phyloP scores from a whole-genome alignment of 2,329 filamentous ascomycete species.

The Neofusicoccum kwambonambiense region DNA sequence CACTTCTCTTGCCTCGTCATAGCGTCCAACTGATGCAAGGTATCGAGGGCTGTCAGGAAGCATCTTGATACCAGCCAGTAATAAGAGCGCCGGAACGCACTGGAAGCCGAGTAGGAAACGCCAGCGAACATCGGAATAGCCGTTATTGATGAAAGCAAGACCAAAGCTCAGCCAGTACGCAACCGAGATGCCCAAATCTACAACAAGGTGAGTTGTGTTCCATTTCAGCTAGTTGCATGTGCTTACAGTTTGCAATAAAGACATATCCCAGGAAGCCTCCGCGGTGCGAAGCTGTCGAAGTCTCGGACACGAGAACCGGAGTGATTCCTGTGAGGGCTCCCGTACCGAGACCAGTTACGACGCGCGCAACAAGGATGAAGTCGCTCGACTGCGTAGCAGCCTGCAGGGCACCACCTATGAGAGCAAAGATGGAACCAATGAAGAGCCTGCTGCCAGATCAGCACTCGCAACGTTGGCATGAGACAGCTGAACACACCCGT shows the following conservation, averaged over 20 bases:
- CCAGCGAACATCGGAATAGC: constrained; percentile 26
- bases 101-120: constrained; percentile 37
- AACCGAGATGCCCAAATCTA: constrained; percentile 46
- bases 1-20: constrained; percentile 33
- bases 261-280: constrained; percentile 19
- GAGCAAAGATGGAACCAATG: constrained; percentile 47
- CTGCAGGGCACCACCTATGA: constrained; percentile 52
- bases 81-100: constrained; percentile 43
- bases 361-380: constrained; percentile 51
- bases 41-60: constrained; percentile 49
- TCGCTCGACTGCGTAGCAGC: constrained; percentile 45
- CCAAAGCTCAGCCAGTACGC: constrained; percentile 28
- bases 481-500: constrained; percentile 21
- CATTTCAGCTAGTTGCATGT: background rate
- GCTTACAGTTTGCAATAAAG: constrained; percentile 50
- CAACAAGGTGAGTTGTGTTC: background rate
- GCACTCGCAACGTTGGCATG: background rate
- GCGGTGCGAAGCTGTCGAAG: constrained; percentile 14
- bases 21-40: constrained; percentile 25
- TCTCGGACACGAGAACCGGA: constrained; percentile 19
- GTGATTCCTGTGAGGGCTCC: constrained; percentile 33
- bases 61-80: constrained; percentile 40
- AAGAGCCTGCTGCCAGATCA: constrained; percentile 32
- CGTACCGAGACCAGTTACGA: constrained; percentile 54
- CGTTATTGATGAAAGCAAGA: constrained; percentile 23